These are phyloP conservation scores for Saccharomycopsis sp. DNA, from an alignment of 805 yeast genomes.

Conservation along the genomic window DNA sequence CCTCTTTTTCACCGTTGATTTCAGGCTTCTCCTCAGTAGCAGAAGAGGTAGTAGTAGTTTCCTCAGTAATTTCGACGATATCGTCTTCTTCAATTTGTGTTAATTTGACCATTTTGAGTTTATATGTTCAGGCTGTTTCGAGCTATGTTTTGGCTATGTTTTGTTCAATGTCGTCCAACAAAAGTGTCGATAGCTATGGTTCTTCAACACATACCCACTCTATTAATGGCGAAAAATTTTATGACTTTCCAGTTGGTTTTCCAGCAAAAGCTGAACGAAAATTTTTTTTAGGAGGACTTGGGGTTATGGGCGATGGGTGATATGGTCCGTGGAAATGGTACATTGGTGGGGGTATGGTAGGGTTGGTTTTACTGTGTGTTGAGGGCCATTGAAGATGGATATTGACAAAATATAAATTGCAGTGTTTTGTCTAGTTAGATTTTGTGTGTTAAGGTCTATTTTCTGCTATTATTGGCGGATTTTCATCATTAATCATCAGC, in stretches of 20 bases:
- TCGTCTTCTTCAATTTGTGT: constrained; percentile 62
- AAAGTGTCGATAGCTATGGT: not conserved
- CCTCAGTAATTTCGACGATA: constrained; percentile 24
- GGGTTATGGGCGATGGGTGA: too few relatives aligned
- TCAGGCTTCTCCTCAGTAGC: constrained; percentile 32
- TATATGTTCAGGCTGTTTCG: not conserved
- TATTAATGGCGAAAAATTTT: not conserved
- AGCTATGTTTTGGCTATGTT: not conserved
- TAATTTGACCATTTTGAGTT: constrained; percentile 58
- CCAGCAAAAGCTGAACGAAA: not conserved
- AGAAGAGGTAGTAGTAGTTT: constrained; percentile 28
- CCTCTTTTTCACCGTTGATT: constrained; percentile 30
- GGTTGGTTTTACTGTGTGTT: too few relatives aligned
- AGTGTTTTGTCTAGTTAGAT: too few relatives aligned
- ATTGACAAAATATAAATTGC: too few relatives aligned
- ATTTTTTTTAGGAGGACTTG: not conserved
- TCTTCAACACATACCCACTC: too few relatives aligned
- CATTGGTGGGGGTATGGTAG: too few relatives aligned
- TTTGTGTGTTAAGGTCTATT: too few relatives aligned
- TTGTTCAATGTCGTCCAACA: not conserved
- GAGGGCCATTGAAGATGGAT: too few relatives aligned
- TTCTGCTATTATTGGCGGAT: too few relatives aligned
- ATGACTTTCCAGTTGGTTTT: not conserved
- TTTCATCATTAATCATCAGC: too few relatives aligned
- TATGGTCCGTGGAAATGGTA: too few relatives aligned